Evolutionary conservation across 805 yeast genomes (phyloP).

Genomic region (Candida ulmi): DNA sequence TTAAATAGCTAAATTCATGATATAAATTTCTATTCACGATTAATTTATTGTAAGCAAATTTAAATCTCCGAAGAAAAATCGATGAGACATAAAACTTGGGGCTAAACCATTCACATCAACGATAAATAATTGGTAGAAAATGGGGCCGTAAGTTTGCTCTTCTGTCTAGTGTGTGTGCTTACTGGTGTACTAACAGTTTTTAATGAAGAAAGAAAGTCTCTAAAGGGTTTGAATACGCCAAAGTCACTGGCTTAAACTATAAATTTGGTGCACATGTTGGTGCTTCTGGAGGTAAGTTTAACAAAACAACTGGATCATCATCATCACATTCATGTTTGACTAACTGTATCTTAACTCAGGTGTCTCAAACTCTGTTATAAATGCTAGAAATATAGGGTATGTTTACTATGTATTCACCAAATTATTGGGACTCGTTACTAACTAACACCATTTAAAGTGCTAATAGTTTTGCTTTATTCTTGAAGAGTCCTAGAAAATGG

Average conservation of each 20-base stretch:
- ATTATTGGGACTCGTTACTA: neutral
- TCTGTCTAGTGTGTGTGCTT: too few relatives aligned
- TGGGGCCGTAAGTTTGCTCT: neutral
- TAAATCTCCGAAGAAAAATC: too few relatives aligned
- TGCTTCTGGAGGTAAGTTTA: conserved; percentile 59
- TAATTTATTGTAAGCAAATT: too few relatives aligned
- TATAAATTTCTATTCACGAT: too few relatives aligned
- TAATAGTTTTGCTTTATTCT: conserved; percentile 84
- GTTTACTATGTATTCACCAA: conserved; percentile 6
- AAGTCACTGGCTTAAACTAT: conserved; percentile 38
- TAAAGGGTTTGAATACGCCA: conserved; percentile 27
- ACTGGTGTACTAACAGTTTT: neutral
- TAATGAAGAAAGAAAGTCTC: conserved; percentile 16
- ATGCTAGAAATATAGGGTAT: conserved; percentile 48
- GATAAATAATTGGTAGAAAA: neutral
- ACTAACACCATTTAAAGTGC: conserved; percentile 32
- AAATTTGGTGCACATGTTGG: conserved; percentile 90
- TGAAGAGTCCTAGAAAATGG: conserved; percentile 91
- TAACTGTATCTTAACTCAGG: too few relatives aligned
- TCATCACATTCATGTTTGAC: neutral
- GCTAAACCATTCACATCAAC: too few relatives aligned
- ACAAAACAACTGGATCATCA: neutral
- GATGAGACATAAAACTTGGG: too few relatives aligned
- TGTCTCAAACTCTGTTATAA: conserved; percentile 59
- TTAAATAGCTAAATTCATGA: too few relatives aligned